Base-by-base conservation (phyloP, 2,329 filamentous ascomycete species). In the Ambrosiella cleistominuta region DNA sequence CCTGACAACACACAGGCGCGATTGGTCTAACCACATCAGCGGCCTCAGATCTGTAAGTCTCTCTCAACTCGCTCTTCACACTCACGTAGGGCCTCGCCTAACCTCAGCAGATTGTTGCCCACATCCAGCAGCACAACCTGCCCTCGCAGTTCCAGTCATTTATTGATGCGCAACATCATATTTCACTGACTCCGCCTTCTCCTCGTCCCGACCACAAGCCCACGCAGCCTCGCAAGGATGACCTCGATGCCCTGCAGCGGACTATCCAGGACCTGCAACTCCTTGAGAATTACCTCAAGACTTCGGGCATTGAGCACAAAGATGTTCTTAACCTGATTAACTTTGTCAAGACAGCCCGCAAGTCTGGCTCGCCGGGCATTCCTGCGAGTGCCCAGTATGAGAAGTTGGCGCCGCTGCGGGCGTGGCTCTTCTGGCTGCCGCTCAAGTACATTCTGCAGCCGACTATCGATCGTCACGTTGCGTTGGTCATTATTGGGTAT, bases 351-450 rank as follows among this genome's bases (percentile, higher is more conserved):
- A 79, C 82, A 47, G 77, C 86, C 59, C 81, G 82, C 66, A 82
- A 85, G 67, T 81, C 87, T 63, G 81, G 82, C 66, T 81, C 82
- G 27, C 53, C 59, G 0, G 58, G 58, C 36, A 40, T 60, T 40
- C 44, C 55, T 1, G 81, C 89, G 27, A 84, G 88, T 62, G 83
- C 94, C 67, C 88, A 95, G 66, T 97, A 96, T 67, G 85, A 89
- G 66, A 86, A 90, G 63, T 80, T 97, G 9, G 90, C 94, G 63
- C 84, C 88, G 8, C 78, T 98, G 60, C 80, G 90, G 58, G 86
- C 87, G 64, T 96, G 91, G 89, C 79, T 97, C 13, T 95, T 97
- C 71, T 97, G 91, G 89, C 81, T 95, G 58, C 93, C 93, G 0
- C 83, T 95, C 39, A 82, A 83, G 63, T 85, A 90, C 64, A 86